Conservation (phyloP, 2,329 filamentous ascomycete genomes). For the Clonostachys chloroleuca region DNA sequence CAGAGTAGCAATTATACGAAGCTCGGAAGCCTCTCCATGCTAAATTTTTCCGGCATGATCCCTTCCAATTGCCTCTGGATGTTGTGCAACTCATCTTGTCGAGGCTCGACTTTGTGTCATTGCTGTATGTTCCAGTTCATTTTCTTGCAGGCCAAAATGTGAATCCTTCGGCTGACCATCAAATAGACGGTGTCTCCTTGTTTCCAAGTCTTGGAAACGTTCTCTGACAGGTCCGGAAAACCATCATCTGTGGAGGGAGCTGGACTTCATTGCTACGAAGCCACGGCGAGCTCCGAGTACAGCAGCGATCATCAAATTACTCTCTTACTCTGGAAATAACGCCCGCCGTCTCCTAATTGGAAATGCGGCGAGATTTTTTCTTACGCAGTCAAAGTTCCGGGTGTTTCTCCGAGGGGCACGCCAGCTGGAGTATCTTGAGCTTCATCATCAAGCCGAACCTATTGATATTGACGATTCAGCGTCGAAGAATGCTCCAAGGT, state of each 20-base stretch:
- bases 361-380: conserved; percentile 11
- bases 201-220: conserved; percentile 21
- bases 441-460: conserved; percentile 2
- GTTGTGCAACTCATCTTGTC: conserved; percentile 27
- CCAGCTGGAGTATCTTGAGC: conserved; percentile 17
- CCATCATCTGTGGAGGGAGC: conserved; percentile 20
- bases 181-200: conserved; percentile 19
- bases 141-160: background rate
- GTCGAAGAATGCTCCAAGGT: too few species aligned
- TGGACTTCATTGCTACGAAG: conserved; percentile 13
- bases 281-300: background rate
- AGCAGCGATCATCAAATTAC: background rate
- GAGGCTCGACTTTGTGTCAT: conserved; percentile 21
- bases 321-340: background rate
- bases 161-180: conserved; percentile 1
- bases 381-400: conserved; percentile 19
- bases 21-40: conserved; percentile 25
- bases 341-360: background rate
- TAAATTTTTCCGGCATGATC: conserved; percentile 25
- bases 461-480: too few species aligned
- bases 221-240: conserved; percentile 19
- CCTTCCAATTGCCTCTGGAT: conserved; percentile 26
- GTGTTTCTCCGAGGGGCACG: conserved; percentile 15
- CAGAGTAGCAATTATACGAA: conserved; percentile 22
- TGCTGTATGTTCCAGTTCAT: conserved; percentile 14